phyloP scores from a whole-genome alignment of 768 basidiomycete species.

The Suillus cothurnatus region DNA sequence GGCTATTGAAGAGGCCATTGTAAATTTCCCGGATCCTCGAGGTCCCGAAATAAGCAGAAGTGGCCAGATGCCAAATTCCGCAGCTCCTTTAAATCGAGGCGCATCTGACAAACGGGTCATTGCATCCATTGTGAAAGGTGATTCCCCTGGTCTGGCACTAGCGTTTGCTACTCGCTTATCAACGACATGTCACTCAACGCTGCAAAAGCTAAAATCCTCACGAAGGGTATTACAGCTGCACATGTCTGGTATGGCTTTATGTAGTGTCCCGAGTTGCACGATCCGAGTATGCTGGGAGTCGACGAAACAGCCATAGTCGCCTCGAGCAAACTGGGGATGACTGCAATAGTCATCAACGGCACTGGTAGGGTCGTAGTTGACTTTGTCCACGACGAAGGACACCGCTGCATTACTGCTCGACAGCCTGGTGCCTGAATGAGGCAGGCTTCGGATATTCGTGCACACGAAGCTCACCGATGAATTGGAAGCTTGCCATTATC shows the following conservation, averaged over 20 bases:
- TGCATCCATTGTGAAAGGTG: constrained; percentile 39
- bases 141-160: not conserved
- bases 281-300: constrained; percentile 75
- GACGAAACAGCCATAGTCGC: constrained; percentile 85
- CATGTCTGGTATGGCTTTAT: constrained; percentile 58
- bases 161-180: not conserved
- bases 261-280: constrained; percentile 77
- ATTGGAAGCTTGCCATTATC: constrained; percentile 1
- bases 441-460: not conserved
- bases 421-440: not conserved
- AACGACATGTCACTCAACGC: not conserved
- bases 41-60: constrained; percentile 79
- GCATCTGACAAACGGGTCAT: constrained; percentile 63
- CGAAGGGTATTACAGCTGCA: constrained; percentile 52
- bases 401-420: constrained; percentile 48
- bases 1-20: constrained; percentile 56
- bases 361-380: constrained; percentile 64
- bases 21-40: constrained; percentile 82
- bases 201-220: constrained; percentile 31
- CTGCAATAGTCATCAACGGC: constrained; percentile 38
- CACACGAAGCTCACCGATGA: not conserved
- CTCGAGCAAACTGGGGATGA: constrained; percentile 56
- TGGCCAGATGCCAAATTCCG: constrained; percentile 63
- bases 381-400: constrained; percentile 77
- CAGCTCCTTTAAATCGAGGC: constrained; percentile 54